These are phyloP conservation scores for Marchantia paleacea DNA, from an alignment of 225 moss, liverwort and hornwort genomes.

Conservation along the genomic window DNA sequence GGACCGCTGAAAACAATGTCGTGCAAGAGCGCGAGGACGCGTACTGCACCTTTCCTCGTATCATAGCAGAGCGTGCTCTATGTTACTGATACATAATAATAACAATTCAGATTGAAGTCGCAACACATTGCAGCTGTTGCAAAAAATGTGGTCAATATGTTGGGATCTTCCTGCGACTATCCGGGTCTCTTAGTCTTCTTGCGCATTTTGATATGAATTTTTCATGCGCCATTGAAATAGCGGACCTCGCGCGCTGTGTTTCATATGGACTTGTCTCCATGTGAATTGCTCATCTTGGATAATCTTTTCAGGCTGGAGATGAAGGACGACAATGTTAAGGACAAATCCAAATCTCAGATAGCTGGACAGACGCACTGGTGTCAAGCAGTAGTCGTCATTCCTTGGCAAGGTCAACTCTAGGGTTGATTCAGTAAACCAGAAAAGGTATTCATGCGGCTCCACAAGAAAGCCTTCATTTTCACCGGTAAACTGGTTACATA, in stretches of 20 bases:
- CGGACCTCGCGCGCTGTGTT: background rate
- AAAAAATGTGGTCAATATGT: background rate
- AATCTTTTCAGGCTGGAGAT: background rate
- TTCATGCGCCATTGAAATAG: background rate
- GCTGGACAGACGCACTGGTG: background rate
- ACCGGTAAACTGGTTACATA: background rate
- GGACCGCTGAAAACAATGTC: background rate
- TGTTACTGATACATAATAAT: too few species aligned
- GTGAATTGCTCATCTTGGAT: background rate
- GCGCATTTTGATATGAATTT: background rate
- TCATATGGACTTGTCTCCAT: background rate
- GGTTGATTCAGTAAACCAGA: background rate
- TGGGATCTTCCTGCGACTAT: background rate
- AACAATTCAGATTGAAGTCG: background rate
- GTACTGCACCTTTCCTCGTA: background rate
- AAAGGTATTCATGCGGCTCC: background rate
- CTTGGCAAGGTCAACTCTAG: background rate
- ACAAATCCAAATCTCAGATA: background rate
- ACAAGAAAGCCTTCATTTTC: background rate
- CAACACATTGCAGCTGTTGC: slow-evolving; percentile 4
- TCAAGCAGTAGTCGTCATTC: background rate
- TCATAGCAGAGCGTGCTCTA: background rate
- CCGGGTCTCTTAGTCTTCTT: background rate
- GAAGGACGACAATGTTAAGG: background rate
- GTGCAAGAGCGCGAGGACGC: background rate